Conservation (phyloP, 176 grass and related monocot genomes). For the Olyra latifolia region DNA sequence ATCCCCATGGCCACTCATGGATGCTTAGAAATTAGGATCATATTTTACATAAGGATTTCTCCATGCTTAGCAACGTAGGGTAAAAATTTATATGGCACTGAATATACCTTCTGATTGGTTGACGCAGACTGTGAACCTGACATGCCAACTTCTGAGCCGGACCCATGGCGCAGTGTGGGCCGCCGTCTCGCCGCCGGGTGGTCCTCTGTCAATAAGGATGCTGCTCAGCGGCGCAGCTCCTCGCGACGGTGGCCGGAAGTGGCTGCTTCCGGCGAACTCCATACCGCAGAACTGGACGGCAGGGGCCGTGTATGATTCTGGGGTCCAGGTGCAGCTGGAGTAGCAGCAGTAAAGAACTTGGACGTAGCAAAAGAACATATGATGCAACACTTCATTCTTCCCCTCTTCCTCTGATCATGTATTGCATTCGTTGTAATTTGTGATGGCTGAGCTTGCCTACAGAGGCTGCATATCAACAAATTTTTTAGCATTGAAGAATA, state of each 20-base stretch:
- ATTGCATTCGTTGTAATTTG: constrained; percentile 6
- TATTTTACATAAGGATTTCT: not conserved
- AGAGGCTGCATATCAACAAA: constrained; percentile 5
- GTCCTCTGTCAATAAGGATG: constrained; percentile 68
- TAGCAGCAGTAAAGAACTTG: not conserved
- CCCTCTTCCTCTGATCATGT: not conserved
- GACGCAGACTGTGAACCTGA: constrained; percentile 63
- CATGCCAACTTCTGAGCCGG: constrained; percentile 59
- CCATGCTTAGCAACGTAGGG: not conserved
- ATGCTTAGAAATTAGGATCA: not conserved
- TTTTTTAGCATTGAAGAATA: constrained; percentile 12
- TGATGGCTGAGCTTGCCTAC: not conserved
- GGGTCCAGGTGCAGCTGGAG: constrained; percentile 52
- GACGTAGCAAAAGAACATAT: constrained; percentile 3
- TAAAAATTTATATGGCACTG: not conserved
- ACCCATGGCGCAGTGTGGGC: constrained; percentile 73
- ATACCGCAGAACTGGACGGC: constrained; percentile 70
- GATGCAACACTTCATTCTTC: constrained; percentile 2
- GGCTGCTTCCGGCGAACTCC: constrained; percentile 51
- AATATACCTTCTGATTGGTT: constrained; percentile 28
- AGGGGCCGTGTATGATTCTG: constrained; percentile 65
- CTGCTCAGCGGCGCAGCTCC: constrained; percentile 46
- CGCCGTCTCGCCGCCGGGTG: constrained; percentile 47
- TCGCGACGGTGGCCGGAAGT: constrained; percentile 27
- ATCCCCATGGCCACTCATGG: not conserved